Evolutionary conservation across 2,329 filamentous ascomycete genomes (phyloP), one percentile per base, ranked within the genome.

Genomic region (Berkeleyomyces rouxiae): DNA sequence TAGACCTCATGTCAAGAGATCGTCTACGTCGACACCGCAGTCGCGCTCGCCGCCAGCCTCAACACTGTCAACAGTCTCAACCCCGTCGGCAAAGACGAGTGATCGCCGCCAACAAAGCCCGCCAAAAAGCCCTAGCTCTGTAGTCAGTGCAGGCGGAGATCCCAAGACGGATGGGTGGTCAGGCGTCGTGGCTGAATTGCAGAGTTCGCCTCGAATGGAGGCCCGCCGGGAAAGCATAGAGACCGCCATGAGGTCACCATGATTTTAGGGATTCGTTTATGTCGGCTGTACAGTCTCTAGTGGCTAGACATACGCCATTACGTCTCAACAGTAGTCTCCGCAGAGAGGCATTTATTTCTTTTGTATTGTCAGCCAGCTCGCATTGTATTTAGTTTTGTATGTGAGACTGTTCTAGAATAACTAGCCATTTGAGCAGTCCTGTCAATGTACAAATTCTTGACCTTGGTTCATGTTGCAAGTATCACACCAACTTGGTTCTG

Each of bases 171-270:
- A 74, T 65, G 81, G 82, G 36, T 86, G 83, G 83, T 79, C 80
- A 23, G 81, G 82, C 36, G 82, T 86, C 4, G 80, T 86, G 31
- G 75, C 80, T 61, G 83, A 86, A 68, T 72, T 86, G 59, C 82
- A 85, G 69, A 78, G 73, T 62, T 83, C 80, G 33, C 83, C 82
- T 2, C 71, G 79, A 63, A 77, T 86, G 74, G 80, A 82, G 59
- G 79, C 82, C 68, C 76, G 83, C 13, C 61, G 63, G n/a, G 63
- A 64, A 40, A 64, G 59, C 6, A 80, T 85, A 67, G 83, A 85
- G 70, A 75, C 74, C 67, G 73, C 79, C 65, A 82, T 83, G 78
- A 58, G 46, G 40, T 61, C 63, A 31, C 13, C 37, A 4, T 55
- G 31, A 55, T 55, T 55, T 55, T 23, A 23, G 23, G 23, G 23